Evolutionary conservation across 192 early-diverging fungal species (phyloP).

Genomic region (Jimgerdemannia lactiflua): DNA sequence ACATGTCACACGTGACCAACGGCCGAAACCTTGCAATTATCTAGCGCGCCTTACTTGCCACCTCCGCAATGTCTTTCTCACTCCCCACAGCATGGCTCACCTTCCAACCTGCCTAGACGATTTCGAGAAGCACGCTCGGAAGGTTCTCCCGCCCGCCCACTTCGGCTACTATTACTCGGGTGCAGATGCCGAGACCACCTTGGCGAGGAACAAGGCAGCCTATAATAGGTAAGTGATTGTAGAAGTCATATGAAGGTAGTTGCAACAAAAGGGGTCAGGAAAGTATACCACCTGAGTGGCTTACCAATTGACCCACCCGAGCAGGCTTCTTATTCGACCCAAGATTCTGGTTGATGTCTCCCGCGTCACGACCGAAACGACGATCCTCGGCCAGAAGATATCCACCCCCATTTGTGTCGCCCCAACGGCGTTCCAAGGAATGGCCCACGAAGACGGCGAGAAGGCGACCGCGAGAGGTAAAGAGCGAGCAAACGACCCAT

Average conservation of each 20-base stretch:
- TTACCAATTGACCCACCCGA: no score
- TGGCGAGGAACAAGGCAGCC: background rate
- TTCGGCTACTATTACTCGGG: background rate
- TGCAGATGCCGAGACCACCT: background rate
- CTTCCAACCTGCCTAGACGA: background rate
- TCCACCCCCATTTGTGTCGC: conserved; percentile 11
- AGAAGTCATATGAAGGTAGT: background rate
- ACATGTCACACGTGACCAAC: no score
- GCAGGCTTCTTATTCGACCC: background rate
- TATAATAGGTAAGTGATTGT: background rate
- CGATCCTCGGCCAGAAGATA: conserved; percentile 19
- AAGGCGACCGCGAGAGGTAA: conserved; percentile 60
- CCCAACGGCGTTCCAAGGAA: conserved; percentile 43
- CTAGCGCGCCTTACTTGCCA: no score
- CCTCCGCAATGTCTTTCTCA: no score
- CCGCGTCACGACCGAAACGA: conserved; percentile 3
- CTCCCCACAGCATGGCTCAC: no score
- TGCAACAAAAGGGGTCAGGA: background rate
- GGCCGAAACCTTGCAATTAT: no score
- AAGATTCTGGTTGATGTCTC: background rate
- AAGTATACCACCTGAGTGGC: background rate
- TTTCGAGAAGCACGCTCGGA: background rate
- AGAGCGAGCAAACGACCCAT: background rate
- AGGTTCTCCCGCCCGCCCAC: background rate
- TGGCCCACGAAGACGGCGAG: conserved; percentile 69